phyloP scores from a whole-genome alignment of 768 basidiomycete species.

The Russula ochroleuca region DNA sequence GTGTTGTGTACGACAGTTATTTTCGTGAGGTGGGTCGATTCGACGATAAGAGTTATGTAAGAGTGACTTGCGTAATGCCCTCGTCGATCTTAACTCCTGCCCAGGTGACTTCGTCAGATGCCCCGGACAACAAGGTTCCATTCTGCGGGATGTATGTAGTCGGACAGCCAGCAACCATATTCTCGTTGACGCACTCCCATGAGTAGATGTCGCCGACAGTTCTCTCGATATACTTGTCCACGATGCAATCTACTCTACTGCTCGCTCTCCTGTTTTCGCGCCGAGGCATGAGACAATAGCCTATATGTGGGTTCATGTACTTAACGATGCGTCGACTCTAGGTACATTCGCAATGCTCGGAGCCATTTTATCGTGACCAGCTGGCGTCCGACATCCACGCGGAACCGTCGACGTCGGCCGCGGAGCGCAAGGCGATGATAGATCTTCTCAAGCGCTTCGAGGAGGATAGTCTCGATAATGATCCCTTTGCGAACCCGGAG shows the following conservation, averaged over 20 bases:
- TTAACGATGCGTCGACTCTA: conserved; percentile 19
- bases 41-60: too few relatives aligned
- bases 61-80: background rate
- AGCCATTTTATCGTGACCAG: conserved; percentile 75
- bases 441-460: conserved; percentile 70
- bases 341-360: conserved; percentile 74
- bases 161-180: background rate
- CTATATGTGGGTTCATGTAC: background rate
- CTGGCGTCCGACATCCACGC: conserved; percentile 58
- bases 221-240: conserved; percentile 79
- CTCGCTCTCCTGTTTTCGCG: conserved; percentile 73
- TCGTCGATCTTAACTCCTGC: conserved; percentile 5
- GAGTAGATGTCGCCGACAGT: conserved; percentile 65
- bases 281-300: conserved; percentile 30
- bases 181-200: background rate
- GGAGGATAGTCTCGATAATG: conserved; percentile 47
- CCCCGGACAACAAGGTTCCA: conserved; percentile 1
- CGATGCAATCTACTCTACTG: conserved; percentile 79
- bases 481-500: conserved; percentile 35
- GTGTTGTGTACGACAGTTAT: too few relatives aligned
- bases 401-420: conserved; percentile 48
- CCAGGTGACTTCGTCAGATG: background rate
- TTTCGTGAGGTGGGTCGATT: too few relatives aligned
- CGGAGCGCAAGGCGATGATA: conserved; percentile 64
- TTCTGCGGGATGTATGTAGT: conserved; percentile 20